Evolutionary conservation across 73 alveolate genomes (phyloP).

Genomic region (Loxodes magnus): DNA sequence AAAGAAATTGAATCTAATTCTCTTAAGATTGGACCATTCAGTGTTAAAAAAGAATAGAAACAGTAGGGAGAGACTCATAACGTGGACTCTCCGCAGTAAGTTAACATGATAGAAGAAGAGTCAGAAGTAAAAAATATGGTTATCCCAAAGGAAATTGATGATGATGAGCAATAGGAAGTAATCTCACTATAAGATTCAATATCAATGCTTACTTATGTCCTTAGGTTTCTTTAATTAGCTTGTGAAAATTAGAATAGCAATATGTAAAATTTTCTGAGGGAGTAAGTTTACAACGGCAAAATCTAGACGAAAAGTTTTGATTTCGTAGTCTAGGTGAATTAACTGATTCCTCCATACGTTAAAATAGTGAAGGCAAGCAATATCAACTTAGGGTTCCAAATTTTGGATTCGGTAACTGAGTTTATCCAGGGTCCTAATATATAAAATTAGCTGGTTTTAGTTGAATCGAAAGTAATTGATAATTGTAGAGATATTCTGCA

Average conservation of each 20-base stretch:
- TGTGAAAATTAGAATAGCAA: slow-evolving; percentile 58
- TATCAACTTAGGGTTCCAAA: slow-evolving; percentile 44
- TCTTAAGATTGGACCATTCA: too few species aligned
- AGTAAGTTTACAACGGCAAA: slow-evolving; percentile 44
- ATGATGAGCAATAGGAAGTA: too few species aligned
- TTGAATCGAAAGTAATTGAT: slow-evolving; percentile 52
- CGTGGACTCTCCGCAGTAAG: too few species aligned
- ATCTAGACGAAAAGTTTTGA: slow-evolving; percentile 47
- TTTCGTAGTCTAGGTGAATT: slow-evolving; percentile 20
- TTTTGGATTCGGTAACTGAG: slow-evolving; percentile 66
- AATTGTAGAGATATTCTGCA: slow-evolving; percentile 35
- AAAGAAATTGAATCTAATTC: too few species aligned
- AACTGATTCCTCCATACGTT: slow-evolving; percentile 25
- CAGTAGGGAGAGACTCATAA: too few species aligned
- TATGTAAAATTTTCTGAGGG: slow-evolving; percentile 51
- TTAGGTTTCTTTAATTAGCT: slow-evolving; percentile 60
- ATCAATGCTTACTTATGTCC: too few species aligned
- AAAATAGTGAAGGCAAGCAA: too few species aligned
- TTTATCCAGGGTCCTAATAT: slow-evolving; percentile 78
- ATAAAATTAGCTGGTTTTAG: slow-evolving; percentile 49
- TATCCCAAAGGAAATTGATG: too few species aligned
- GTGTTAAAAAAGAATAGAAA: too few species aligned
- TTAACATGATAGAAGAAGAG: too few species aligned
- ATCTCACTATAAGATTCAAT: too few species aligned
- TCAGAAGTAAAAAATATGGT: too few species aligned